These are phyloP conservation scores for Fusarium coicis DNA, from an alignment of 2,329 filamentous ascomycete species.

Conservation along the genomic window DNA sequence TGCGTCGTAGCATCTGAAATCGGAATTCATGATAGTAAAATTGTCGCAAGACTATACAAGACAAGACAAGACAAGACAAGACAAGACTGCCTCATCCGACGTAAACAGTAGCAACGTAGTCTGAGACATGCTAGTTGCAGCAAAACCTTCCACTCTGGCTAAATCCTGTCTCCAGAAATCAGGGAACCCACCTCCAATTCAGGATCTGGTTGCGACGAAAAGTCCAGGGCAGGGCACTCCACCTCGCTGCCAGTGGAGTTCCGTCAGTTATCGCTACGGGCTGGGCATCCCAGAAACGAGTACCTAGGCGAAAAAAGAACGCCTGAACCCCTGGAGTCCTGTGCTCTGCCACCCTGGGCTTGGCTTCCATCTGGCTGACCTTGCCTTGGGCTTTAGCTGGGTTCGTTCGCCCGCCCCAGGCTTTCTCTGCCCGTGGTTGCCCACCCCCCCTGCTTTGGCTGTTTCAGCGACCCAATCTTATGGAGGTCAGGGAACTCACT, in stretches of 20 bases:
- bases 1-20: slow-evolving; percentile 1
- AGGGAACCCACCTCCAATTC: slow-evolving; percentile 19
- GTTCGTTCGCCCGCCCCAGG: slow-evolving; percentile 3
- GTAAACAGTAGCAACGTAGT: slow-evolving; percentile 11
- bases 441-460: slow-evolving; percentile 19
- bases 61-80: slow-evolving; percentile 21
- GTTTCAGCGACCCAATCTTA: slow-evolving; percentile 30
- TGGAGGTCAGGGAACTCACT: slow-evolving; percentile 2
- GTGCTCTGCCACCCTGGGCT: slow-evolving; percentile 28
- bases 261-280: slow-evolving; percentile 7
- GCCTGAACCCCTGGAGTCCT: slow-evolving; percentile 29
- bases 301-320: slow-evolving; percentile 16
- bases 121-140: slow-evolving; percentile 32
- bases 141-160: not conserved
- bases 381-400: slow-evolving; percentile 2
- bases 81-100: slow-evolving; percentile 10
- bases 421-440: not conserved
- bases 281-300: slow-evolving; percentile 18
- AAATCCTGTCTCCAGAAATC: slow-evolving; percentile 1
- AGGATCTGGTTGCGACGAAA: slow-evolving; percentile 16
- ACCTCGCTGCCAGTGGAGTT: not conserved
- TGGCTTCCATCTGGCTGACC: not conserved
- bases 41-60: slow-evolving; percentile 12
- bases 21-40: not conserved
- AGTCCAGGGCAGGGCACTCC: slow-evolving; percentile 1